Base-by-base conservation (phyloP, 164 flowering plant species). In the grape (Vitis vinifera) region DNA sequence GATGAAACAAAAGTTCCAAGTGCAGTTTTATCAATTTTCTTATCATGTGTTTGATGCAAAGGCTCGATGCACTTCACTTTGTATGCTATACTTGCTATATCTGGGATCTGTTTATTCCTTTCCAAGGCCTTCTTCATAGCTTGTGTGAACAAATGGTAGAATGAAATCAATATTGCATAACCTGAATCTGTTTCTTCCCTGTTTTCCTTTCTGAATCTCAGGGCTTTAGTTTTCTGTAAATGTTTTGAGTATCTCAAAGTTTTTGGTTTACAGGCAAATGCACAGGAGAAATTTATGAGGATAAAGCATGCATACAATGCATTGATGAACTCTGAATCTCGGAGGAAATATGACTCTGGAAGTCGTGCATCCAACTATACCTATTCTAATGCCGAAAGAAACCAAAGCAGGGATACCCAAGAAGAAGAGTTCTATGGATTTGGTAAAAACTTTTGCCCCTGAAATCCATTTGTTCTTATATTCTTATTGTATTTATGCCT, bases 261-360 rank as follows among this genome's bases (percentile, higher is more conserved):
- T 30, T 59, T 31, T 62, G 65, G 44, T 64, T 12, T 71, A 15
- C 81, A 95, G 99, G 85, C 87, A 59, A 84, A 89, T 82, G 96
- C 98, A 49, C 85, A 92, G 72, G 96, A 93, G 80, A 91, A 92
- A 61, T 95, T 95, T 70, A 82, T 95, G 98, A 82, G 93, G 76
- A 93, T 95, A 53, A 92, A 95, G 77, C 98, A 89, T 81, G 99
- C 99, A 50, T 95, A 92, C 74, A 95, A 89, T 71, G 83, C 90
- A 3, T 69, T 95, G 82, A 51, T 91, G 77, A 88, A 85, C 73
- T 84, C 97, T 16, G 81, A 86, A 53, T 82, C 97, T 62, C 73
- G 82, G 60, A 77, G 73, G 51, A 89, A 80, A 59, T 83, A 81
- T 77, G 86, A 82, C 15, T 72, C 74, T 63, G 85, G 87, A 66